phyloP scores from a whole-genome alignment of 208 protist genomes.

The Blechomonas ayalai region DNA sequence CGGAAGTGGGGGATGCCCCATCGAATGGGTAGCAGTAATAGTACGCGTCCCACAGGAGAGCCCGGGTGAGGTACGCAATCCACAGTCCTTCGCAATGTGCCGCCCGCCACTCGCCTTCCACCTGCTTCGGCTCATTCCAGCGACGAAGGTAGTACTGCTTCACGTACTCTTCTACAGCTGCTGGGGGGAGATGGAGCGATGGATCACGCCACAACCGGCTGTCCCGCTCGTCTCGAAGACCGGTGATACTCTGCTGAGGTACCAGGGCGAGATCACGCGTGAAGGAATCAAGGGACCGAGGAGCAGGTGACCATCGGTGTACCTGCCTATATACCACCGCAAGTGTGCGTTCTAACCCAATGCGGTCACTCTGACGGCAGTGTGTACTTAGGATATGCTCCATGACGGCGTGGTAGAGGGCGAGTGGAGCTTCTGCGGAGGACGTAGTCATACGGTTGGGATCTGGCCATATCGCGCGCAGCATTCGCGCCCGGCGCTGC shows the following conservation, averaged over 20 bases:
- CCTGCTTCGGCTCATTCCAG: slow-evolving; percentile 5
- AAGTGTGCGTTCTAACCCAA: slow-evolving; percentile 49
- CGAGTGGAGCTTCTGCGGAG: not conserved
- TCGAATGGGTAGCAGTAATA: too few relatives aligned
- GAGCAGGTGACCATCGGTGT: slow-evolving; percentile 62
- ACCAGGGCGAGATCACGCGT: slow-evolving; percentile 12
- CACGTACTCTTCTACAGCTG: slow-evolving; percentile 40
- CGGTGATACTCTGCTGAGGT: slow-evolving; percentile 9
- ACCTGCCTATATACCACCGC: slow-evolving; percentile 21
- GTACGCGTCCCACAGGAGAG: slow-evolving; percentile 57
- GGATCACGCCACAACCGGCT: slow-evolving; percentile 35
- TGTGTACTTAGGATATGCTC: slow-evolving; percentile 46
- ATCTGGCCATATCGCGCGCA: slow-evolving; percentile 48
- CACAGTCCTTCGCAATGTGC: slow-evolving; percentile 74
- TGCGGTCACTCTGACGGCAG: slow-evolving; percentile 48
- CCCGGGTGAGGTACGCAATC: slow-evolving; percentile 43
- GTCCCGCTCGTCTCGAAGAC: slow-evolving; percentile 21
- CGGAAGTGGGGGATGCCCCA: not conserved
- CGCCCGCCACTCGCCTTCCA: slow-evolving; percentile 28
- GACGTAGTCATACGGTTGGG: not conserved
- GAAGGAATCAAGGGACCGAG: slow-evolving; percentile 12
- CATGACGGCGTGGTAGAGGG: slow-evolving; percentile 48
- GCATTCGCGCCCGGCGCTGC: slow-evolving; percentile 51
- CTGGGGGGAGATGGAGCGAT: slow-evolving; percentile 4
- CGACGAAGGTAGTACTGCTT: slow-evolving; percentile 20